Evolutionary conservation across 257 asterid species (phyloP).

Genomic region (Nicotiana benthamiana): DNA sequence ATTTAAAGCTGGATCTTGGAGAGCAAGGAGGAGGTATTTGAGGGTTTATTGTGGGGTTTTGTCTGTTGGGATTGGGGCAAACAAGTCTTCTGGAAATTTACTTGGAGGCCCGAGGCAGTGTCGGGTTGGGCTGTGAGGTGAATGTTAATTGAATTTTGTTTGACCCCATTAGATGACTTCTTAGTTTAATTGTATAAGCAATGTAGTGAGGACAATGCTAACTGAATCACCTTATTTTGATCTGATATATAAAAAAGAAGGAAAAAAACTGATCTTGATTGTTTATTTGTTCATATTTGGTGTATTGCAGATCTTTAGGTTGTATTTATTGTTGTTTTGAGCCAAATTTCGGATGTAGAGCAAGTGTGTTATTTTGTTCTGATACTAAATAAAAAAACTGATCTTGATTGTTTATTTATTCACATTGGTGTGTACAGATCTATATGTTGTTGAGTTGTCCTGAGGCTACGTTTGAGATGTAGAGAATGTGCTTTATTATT

Average conservation of each 20-base stretch:
- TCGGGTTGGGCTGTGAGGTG: slow-evolving; percentile 43
- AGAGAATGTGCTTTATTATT: not conserved
- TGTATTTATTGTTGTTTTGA: not conserved
- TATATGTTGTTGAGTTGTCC: not conserved
- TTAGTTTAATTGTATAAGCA: not conserved
- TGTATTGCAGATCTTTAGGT: not conserved
- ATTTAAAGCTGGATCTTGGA: slow-evolving; percentile 79
- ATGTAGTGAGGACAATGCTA: not conserved
- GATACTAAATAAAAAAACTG: not conserved
- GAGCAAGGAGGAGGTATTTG: slow-evolving; percentile 52
- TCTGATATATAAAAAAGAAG: not conserved
- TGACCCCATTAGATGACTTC: not conserved
- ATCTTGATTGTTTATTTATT: not conserved
- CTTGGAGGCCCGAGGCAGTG: slow-evolving; percentile 53
- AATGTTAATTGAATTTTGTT: not conserved
- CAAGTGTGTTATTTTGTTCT: not conserved
- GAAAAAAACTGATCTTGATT: not conserved
- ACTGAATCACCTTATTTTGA: not conserved
- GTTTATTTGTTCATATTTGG: not conserved
- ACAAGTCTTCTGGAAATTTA: slow-evolving; percentile 39
- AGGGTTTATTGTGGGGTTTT: slow-evolving; percentile 72
- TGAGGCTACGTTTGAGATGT: not conserved
- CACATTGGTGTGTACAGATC: not conserved
- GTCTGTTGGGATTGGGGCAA: slow-evolving; percentile 32
- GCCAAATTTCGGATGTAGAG: not conserved